Conservation (phyloP, 495 filamentous ascomycete genomes). For the Neurospora sp. region DNA sequence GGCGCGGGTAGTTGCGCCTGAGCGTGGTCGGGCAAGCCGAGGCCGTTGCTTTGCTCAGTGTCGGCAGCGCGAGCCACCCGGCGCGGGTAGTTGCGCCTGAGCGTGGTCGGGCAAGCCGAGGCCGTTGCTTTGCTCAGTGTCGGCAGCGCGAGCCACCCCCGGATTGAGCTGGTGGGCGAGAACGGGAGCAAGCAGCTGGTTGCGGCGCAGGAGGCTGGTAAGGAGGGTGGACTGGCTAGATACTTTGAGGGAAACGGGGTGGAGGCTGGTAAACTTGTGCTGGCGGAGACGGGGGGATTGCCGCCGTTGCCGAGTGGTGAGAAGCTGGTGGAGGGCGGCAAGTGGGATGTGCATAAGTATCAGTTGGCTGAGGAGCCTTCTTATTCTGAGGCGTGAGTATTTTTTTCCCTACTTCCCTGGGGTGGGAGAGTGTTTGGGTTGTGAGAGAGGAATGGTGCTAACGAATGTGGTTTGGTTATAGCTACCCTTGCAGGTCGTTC, state of each 20-base stretch:
- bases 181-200: slow-evolving; percentile 72
- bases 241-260: slow-evolving; percentile 60
- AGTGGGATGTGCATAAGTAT: slow-evolving; percentile 47
- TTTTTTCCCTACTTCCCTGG: not conserved
- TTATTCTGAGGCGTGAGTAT: slow-evolving; percentile 48
- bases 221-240: slow-evolving; percentile 56
- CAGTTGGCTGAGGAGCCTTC: slow-evolving; percentile 43
- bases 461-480: slow-evolving; percentile 4
- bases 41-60: slow-evolving; percentile 71
- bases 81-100: too few species aligned
- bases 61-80: slow-evolving; percentile 75
- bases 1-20: too few species aligned
- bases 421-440: not conserved
- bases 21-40: slow-evolving; percentile 76
- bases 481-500: slow-evolving; percentile 31
- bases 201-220: slow-evolving; percentile 66
- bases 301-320: slow-evolving; percentile 72
- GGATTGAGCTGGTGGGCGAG: slow-evolving; percentile 75
- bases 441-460: slow-evolving; percentile 8
- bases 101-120: slow-evolving; percentile 73
- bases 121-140: slow-evolving; percentile 76
- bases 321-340: slow-evolving; percentile 27
- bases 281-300: slow-evolving; percentile 55
- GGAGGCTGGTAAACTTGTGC: slow-evolving; percentile 49
- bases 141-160: slow-evolving; percentile 70